Conservation (phyloP, 768 basidiomycete species). For the Megacollybia marginata region DNA sequence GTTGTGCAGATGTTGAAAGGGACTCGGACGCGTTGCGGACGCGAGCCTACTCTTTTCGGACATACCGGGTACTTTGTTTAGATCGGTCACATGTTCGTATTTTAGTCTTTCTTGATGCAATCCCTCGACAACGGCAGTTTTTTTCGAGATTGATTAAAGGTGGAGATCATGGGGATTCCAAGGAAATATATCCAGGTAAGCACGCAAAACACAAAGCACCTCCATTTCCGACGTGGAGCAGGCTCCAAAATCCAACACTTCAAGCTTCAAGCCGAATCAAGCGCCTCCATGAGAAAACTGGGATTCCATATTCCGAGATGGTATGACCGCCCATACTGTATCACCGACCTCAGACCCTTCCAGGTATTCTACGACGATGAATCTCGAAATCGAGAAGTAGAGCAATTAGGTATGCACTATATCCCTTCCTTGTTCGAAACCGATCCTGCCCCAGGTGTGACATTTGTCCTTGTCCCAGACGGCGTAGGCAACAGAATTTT, state of each 20-base stretch:
- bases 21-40: too few species aligned
- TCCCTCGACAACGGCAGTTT: too few species aligned
- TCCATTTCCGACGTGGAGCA: slow-evolving; percentile 12
- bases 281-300: slow-evolving; percentile 62
- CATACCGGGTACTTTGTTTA: too few species aligned
- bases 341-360: not conserved
- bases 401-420: slow-evolving; percentile 39
- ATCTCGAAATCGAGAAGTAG: slow-evolving; percentile 53
- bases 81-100: too few species aligned
- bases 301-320: slow-evolving; percentile 77
- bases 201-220: not conserved
- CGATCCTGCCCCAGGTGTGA: slow-evolving; percentile 52
- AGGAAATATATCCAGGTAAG: slow-evolving; percentile 68
- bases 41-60: too few species aligned
- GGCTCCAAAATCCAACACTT: slow-evolving; percentile 83
- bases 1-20: too few species aligned
- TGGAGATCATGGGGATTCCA: too few species aligned
- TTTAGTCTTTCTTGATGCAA: too few species aligned
- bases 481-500: slow-evolving; percentile 60
- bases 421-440: not conserved
- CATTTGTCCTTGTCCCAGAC: slow-evolving; percentile 62
- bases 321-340: slow-evolving; percentile 23
- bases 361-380: slow-evolving; percentile 75
- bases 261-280: too few species aligned
- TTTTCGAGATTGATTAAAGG: too few species aligned